Evolutionary conservation across 2,329 filamentous ascomycete genomes (phyloP), one percentile per base, ranked within the genome.

Genomic region (Colletotrichum karsti): DNA sequence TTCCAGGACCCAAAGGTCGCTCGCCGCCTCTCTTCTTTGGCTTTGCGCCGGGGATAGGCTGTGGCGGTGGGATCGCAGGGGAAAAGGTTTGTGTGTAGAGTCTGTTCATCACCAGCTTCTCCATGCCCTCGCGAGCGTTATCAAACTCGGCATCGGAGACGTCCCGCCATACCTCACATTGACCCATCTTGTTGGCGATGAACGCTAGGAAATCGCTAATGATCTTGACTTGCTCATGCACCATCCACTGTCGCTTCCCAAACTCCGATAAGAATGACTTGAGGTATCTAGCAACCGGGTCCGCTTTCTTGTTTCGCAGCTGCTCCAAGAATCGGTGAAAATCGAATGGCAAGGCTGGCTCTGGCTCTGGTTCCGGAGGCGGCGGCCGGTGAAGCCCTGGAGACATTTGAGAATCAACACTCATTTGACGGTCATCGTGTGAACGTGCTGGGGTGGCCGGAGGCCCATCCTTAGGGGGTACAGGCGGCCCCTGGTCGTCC

Each of bases 201-300:
- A 99, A 99, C 48, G 94, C 91, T 53, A 99, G 84, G 73, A 99
- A 99, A 78, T 99, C 97, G 72, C 93, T 90, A 69, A 99, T 97
- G 70, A 99, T 98, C 82, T 99, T 99, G 77, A 98, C 96, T 79
- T 99, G 96, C 81, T 99, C 96, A 77, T 99, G 96, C 7, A 98
- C 96, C 93, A 97, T 97, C 96, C 96, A 99, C 80, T 98, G 96
- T 73, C 95, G 93, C 83, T 98, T 99, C 37, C 91, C 93, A 80
- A 99, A 99, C 78, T 99, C 97, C 54, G 90, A 90, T 30, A 99
- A 83, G 75, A 99, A 99, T 0, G 96, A 98, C 71, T 97, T 93
- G 50, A 99, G 86, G 76, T 98, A 99, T 71, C 95, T 92, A 5
- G 97, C 97, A 2, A 99, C 95, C 1, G 97, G 96, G 75, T 99